Evolutionary conservation across 257 asterid genomes (phyloP).

Genomic region (Cruciata laevipes): DNA sequence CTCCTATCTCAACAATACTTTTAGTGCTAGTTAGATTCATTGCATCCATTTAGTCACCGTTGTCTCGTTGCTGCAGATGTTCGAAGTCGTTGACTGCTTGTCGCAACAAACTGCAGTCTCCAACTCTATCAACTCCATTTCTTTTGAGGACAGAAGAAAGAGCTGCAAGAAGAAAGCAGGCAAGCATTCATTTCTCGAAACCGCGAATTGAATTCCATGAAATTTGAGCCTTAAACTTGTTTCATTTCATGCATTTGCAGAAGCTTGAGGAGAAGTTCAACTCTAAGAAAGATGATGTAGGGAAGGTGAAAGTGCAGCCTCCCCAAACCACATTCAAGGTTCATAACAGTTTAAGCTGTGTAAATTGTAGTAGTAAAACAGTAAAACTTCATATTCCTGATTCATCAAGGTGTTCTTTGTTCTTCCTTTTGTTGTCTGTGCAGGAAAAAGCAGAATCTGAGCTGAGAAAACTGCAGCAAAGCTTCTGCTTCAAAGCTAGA

Average conservation of each 20-base stretch:
- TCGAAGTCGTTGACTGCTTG: constrained; percentile 65
- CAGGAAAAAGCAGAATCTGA: constrained; percentile 85
- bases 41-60: not conserved
- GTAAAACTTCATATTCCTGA: not conserved
- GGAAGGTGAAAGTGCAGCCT: constrained; percentile 33
- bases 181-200: constrained; percentile 16
- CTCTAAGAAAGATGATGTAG: constrained; percentile 45
- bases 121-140: constrained; percentile 62
- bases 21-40: not conserved
- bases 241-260: constrained; percentile 30
- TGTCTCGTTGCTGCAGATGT: constrained; percentile 29
- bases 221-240: not conserved
- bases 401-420: constrained; percentile 4
- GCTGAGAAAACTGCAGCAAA: constrained; percentile 51
- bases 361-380: not conserved
- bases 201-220: not conserved
- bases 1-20: not conserved
- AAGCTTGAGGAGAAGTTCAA: constrained; percentile 88
- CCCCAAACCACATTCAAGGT: constrained; percentile 69
- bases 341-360: not conserved
- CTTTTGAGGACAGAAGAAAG: constrained; percentile 73
- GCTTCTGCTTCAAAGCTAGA: constrained; percentile 79
- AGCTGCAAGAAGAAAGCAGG: constrained; percentile 90
- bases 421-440: constrained; percentile 9
- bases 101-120: constrained; percentile 68